phyloP scores from a whole-genome alignment of 345 rosid genomes.

The Brassica incana region DNA sequence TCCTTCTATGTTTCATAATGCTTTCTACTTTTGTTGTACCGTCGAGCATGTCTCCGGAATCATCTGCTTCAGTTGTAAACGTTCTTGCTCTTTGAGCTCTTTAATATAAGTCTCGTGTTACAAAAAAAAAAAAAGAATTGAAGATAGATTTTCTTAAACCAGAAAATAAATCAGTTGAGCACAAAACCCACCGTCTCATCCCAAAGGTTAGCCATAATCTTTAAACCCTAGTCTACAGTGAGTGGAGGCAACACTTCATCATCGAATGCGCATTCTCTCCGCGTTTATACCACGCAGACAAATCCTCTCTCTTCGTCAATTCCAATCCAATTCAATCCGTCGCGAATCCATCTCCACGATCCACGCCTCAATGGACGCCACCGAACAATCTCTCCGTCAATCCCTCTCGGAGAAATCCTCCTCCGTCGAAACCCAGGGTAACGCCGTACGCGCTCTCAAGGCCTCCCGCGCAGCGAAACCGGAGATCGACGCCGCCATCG shows the following conservation, averaged over 20 bases:
- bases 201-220: conserved; percentile 16
- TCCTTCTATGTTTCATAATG: no score
- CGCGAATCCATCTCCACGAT: background rate
- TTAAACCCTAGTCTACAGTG: conserved; percentile 25
- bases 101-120: no score
- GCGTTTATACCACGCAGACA: conserved; percentile 30
- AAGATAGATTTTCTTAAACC: no score
- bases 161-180: background rate
- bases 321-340: conserved; percentile 11
- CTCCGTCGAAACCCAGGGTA: conserved; percentile 71
- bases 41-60: no score
- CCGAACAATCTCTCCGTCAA: conserved; percentile 69
- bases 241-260: conserved; percentile 6
- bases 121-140: no score
- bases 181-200: background rate
- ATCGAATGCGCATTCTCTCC: conserved; percentile 48
- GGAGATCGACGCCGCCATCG: conserved; percentile 77
- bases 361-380: conserved; percentile 49
- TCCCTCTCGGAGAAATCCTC: conserved; percentile 60
- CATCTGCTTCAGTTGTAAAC: no score
- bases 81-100: no score
- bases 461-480: conserved; percentile 56
- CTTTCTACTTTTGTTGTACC: no score
- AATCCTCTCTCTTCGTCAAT: conserved; percentile 23
- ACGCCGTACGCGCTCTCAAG: conserved; percentile 73